Conservation (phyloP, 2,329 filamentous ascomycete species). For the Aureobasidium pullulans region DNA sequence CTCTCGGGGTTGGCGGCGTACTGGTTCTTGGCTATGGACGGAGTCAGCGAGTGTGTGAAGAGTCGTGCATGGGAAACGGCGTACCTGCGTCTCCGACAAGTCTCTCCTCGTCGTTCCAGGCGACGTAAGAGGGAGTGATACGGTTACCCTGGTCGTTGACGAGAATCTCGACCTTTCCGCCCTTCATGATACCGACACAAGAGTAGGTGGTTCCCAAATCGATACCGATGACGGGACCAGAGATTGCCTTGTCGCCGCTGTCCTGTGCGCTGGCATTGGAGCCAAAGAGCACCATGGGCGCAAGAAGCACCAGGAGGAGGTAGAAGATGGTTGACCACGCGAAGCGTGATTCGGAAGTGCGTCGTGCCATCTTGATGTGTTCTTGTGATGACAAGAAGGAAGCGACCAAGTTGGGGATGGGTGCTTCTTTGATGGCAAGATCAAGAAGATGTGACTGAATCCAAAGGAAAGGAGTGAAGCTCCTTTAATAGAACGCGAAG, state of each 20-base stretch:
- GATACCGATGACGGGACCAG: conserved; percentile 87
- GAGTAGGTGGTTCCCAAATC: conserved; percentile 83
- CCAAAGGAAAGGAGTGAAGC: background rate
- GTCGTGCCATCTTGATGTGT: conserved; percentile 16
- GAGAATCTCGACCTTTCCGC: conserved; percentile 90
- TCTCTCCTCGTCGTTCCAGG: conserved; percentile 86
- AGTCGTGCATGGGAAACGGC: background rate
- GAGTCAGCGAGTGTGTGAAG: conserved; percentile 1
- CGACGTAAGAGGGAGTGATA: conserved; percentile 64
- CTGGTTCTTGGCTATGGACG: conserved; percentile 73
- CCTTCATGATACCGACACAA: conserved; percentile 93
- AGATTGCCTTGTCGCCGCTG: conserved; percentile 59
- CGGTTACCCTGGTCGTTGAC: conserved; percentile 96
- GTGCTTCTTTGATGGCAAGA: background rate
- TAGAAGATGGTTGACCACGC: conserved; percentile 82
- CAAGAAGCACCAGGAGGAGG: conserved; percentile 78
- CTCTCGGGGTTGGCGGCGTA: conserved; percentile 46
- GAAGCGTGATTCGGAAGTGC: conserved; percentile 19
- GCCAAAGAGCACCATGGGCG: conserved; percentile 77
- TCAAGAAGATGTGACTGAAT: background rate
- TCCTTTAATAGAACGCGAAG: conserved; percentile 10
- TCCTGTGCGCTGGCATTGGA: conserved; percentile 57
- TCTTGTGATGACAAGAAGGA: conserved; percentile 1
- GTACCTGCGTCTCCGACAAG: conserved; percentile 83
- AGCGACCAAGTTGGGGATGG: conserved; percentile 1